Evolutionary conservation across 2,329 filamentous ascomycete genomes (phyloP).

Genomic region (Hymenoscyphus occultus): DNA sequence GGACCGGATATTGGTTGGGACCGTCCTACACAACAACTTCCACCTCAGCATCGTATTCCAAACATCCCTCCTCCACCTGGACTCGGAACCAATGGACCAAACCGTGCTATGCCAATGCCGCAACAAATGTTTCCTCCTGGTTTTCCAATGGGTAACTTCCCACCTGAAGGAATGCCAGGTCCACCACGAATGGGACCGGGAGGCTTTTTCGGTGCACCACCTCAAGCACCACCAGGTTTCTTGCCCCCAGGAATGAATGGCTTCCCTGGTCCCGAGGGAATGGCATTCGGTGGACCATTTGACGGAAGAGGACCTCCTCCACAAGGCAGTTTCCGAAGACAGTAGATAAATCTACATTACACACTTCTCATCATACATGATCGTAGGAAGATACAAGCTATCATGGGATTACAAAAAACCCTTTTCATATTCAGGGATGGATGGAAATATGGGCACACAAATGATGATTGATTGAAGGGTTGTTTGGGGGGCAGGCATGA

Average conservation of each 20-base stretch:
- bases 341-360: constrained; percentile 23
- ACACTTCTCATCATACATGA: neutral
- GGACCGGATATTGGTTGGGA: constrained; percentile 46
- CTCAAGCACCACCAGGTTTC: constrained; percentile 52
- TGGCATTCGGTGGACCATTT: constrained; percentile 50
- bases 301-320: constrained; percentile 56
- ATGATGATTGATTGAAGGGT: too few species aligned
- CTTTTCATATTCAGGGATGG: neutral
- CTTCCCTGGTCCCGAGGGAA: constrained; percentile 53
- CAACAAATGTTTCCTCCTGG: constrained; percentile 59
- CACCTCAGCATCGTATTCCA: constrained; percentile 42
- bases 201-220: constrained; percentile 23
- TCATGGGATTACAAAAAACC: neutral
- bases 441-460: neutral
- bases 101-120: constrained; percentile 48
- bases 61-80: constrained; percentile 63
- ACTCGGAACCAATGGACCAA: constrained; percentile 42
- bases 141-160: constrained; percentile 51
- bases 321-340: constrained; percentile 44
- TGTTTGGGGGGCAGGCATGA: neutral
- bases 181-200: constrained; percentile 47
- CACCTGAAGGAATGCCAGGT: constrained; percentile 46
- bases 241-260: constrained; percentile 54
- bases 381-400: neutral
- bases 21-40: constrained; percentile 35